Conservation (phyloP, 495 filamentous ascomycete species). For the Rostrohypoxylon terebratum region DNA sequence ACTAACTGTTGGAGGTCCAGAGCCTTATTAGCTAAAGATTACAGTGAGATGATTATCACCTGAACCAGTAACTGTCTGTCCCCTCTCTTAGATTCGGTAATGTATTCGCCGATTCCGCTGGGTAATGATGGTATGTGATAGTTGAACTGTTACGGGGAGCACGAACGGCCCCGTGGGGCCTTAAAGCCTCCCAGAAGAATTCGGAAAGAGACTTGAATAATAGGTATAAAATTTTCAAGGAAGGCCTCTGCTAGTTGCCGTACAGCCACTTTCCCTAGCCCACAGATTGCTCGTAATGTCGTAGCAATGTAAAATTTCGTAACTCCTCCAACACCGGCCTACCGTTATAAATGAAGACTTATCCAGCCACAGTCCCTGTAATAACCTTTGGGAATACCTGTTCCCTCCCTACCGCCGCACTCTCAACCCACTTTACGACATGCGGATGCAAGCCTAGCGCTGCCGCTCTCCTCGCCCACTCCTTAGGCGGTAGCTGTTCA, state of each 20-base stretch:
- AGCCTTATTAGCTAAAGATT: not conserved
- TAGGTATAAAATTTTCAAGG: no score
- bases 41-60: not conserved
- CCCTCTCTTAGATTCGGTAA: not conserved
- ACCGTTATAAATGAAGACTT: not conserved
- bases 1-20: not conserved
- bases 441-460: slow-evolving; percentile 3
- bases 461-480: not conserved
- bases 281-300: not conserved
- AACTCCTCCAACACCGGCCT: not conserved
- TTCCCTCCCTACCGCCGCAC: not conserved
- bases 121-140: no score
- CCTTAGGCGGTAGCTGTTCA: not conserved
- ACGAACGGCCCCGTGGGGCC: no score
- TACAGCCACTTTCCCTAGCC: not conserved
- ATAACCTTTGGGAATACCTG: not conserved
- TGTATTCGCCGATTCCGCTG: not conserved
- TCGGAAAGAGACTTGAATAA: no score
- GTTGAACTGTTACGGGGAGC: no score
- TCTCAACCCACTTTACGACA: slow-evolving; percentile 4
- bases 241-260: no score
- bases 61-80: not conserved
- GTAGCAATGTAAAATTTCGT: not conserved
- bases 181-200: no score
- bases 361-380: not conserved